phyloP scores from a whole-genome alignment of 305 asterid species.

The Fraxinus greggii region DNA sequence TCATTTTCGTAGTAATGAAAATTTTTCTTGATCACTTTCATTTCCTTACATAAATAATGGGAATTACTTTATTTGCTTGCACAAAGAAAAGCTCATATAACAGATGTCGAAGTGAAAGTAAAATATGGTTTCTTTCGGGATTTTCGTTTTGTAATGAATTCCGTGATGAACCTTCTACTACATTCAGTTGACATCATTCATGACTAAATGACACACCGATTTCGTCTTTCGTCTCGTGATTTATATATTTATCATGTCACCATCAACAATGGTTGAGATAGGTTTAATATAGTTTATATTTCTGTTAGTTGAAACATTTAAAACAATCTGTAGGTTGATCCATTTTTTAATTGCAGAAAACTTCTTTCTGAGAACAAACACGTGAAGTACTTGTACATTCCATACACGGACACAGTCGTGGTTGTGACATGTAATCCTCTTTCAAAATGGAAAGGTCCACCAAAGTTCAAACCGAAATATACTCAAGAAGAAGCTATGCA shows the following conservation, averaged over 20 bases:
- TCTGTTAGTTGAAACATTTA: background rate
- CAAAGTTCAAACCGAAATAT: conserved; percentile 67
- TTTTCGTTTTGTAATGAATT: background rate
- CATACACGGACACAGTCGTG: conserved; percentile 87
- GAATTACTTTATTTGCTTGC: background rate
- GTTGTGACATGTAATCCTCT: conserved; percentile 89
- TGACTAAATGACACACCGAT: background rate
- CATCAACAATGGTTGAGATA: background rate
- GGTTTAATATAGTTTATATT: background rate
- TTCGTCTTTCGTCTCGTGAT: background rate
- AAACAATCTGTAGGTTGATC: background rate
- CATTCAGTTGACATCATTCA: background rate
- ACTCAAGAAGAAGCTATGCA: conserved; percentile 76
- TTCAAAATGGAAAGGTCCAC: conserved; percentile 70
- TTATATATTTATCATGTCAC: background rate
- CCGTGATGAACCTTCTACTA: background rate
- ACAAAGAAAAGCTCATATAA: background rate
- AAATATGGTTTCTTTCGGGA: background rate
- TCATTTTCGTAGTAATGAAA: conserved; percentile 21
- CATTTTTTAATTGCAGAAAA: conserved; percentile 54
- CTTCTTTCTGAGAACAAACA: conserved; percentile 88
- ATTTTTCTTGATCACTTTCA: background rate
- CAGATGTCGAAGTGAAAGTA: background rate
- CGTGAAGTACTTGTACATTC: conserved; percentile 83
- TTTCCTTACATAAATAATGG: background rate